phyloP scores from a whole-genome alignment of 2,329 filamentous ascomycete species.

The Colletotrichum cuscutae region DNA sequence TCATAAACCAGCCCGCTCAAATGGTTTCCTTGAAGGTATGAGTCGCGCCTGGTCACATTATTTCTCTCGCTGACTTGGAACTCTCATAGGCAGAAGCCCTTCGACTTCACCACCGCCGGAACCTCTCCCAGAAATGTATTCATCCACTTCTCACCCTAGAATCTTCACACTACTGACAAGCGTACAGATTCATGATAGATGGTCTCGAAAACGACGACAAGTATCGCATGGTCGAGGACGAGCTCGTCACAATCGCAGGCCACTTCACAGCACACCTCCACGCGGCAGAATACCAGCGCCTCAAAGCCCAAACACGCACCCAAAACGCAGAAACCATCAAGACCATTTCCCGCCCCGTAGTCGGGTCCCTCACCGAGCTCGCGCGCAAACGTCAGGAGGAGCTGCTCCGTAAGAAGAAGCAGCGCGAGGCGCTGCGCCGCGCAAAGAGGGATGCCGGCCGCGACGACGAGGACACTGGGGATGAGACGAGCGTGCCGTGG shows the following conservation, averaged over 20 bases:
- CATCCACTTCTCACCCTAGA: too few relatives aligned
- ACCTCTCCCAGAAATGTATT: conserved; percentile 57
- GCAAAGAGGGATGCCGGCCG: conserved; percentile 32
- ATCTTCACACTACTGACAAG: too few relatives aligned
- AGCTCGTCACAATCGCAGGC: conserved; percentile 74
- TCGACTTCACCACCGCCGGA: conserved; percentile 65
- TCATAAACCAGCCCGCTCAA: not conserved
- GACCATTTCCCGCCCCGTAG: conserved; percentile 62
- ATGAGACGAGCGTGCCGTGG: conserved; percentile 41
- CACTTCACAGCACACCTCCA: conserved; percentile 80
- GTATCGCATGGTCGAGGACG: conserved; percentile 88
- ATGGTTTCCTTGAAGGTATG: conserved; percentile 6
- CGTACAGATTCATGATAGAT: conserved; percentile 73
- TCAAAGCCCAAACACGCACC: conserved; percentile 66
- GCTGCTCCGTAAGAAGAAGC: conserved; percentile 46
- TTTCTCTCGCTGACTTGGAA: not conserved
- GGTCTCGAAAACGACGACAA: conserved; percentile 75
- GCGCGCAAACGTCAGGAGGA: conserved; percentile 49
- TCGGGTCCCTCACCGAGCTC: conserved; percentile 50
- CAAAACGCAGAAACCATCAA: conserved; percentile 64
- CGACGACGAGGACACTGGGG: conserved; percentile 43
- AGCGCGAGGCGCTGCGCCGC: conserved; percentile 44
- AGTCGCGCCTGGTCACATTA: not conserved
- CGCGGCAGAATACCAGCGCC: conserved; percentile 78
- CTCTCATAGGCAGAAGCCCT: conserved; percentile 45